phyloP scores from a whole-genome alignment of 164 flowering plant genomes.

The Vitis vinifera region DNA sequence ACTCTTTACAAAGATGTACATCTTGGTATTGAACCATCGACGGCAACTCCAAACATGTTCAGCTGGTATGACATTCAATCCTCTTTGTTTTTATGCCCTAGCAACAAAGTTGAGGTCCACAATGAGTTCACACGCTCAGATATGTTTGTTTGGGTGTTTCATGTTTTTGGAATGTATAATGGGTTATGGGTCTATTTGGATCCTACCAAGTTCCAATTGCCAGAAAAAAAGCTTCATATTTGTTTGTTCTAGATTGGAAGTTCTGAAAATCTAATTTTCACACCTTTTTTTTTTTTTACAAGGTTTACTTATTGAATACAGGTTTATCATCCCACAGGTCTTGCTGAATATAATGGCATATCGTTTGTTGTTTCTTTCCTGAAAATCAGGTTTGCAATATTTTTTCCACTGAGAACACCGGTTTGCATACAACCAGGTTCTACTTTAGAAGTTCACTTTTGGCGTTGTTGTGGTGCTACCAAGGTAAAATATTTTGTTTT shows the following conservation, averaged over 20 bases:
- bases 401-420: slow-evolving; percentile 86
- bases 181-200: no score
- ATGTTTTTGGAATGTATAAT: no score
- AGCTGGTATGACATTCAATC: slow-evolving; percentile 63
- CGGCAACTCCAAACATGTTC: slow-evolving; percentile 94
- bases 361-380: neutral
- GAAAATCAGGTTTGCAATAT: slow-evolving; percentile 82
- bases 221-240: no score
- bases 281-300: neutral
- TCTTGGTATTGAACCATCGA: slow-evolving; percentile 96
- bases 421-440: slow-evolving; percentile 57
- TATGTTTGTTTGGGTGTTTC: no score
- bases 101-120: no score
- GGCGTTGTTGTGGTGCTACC: slow-evolving; percentile 90
- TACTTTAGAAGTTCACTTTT: slow-evolving; percentile 76
- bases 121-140: no score
- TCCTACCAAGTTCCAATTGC: no score
- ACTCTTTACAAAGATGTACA: slow-evolving; percentile 92
- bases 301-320: neutral
- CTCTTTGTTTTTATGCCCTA: neutral
- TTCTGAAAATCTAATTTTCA: no score
- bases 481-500: slow-evolving; percentile 49
- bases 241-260: no score
- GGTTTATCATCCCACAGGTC: neutral
- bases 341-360: no score